Evolutionary conservation across 1,139 yeast genomes (phyloP).

Genomic region (Entelexis sorbosivorans): DNA sequence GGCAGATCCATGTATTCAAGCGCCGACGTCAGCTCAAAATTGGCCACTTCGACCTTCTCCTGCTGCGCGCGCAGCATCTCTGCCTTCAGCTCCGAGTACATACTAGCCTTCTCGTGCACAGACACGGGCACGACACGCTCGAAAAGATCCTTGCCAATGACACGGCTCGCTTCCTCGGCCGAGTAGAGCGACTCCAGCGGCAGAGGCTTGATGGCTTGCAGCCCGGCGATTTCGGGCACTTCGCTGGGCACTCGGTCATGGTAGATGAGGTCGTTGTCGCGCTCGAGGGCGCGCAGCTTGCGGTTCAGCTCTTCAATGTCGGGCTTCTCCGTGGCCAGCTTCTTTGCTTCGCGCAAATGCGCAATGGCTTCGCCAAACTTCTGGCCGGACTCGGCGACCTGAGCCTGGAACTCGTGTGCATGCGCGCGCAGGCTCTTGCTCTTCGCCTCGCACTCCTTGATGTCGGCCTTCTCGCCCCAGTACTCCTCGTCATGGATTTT

Average conservation of each 20-base stretch:
- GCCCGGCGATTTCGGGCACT: conserved; percentile 44
- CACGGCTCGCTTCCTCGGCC: conserved; percentile 38
- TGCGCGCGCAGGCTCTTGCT: conserved; percentile 39
- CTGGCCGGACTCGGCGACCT: conserved; percentile 38
- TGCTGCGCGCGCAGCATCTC: conserved; percentile 60
- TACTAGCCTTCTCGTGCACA: conserved; percentile 76
- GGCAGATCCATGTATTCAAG: conserved; percentile 75
- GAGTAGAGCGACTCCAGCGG: conserved; percentile 45
- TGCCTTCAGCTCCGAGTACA: conserved; percentile 84
- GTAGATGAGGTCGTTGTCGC: conserved; percentile 83
- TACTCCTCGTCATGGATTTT: conserved; percentile 39
- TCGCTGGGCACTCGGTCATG: conserved; percentile 48
- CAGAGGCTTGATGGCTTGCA: conserved; percentile 66
- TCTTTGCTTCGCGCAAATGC: conserved; percentile 43
- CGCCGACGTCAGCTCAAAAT: conserved; percentile 66
- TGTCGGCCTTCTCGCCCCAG: conserved; percentile 49
- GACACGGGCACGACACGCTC: conserved; percentile 74
- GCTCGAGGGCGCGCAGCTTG: conserved; percentile 38
- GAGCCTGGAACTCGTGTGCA: conserved; percentile 40
- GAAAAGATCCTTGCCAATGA: conserved; percentile 47
- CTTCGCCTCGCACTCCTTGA: conserved; percentile 36
- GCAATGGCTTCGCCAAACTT: conserved; percentile 75
- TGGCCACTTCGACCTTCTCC: conserved; percentile 66
- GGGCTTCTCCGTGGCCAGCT: conserved; percentile 12
- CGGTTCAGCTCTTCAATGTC: conserved; percentile 32